These are phyloP conservation scores for Brassica nigra DNA, from an alignment of 345 rosid species.

Conservation along the genomic window DNA sequence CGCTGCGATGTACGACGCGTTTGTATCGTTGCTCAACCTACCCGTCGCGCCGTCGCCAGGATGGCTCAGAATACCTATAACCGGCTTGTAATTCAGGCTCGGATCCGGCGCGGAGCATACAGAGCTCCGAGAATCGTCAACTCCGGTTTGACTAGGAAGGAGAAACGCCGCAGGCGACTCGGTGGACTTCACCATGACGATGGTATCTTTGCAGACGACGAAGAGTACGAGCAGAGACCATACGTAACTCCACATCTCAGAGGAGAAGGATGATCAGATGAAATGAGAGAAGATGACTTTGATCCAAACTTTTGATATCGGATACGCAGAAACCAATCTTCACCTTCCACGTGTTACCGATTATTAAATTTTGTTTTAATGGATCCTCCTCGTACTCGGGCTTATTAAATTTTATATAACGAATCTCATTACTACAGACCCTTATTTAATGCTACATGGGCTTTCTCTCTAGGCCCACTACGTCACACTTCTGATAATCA, in stretches of 20 bases:
- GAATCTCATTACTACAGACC: not conserved
- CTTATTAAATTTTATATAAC: not conserved
- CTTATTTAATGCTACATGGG: not conserved
- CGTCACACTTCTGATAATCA: not conserved
- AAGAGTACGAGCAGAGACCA: conserved; percentile 10
- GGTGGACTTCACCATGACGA: not conserved
- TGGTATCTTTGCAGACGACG: not conserved
- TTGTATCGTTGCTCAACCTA: conserved; percentile 56
- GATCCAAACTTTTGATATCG: not conserved
- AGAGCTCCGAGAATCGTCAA: conserved; percentile 21
- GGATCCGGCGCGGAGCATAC: conserved; percentile 55
- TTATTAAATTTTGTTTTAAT: not conserved
- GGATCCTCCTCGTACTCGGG: not conserved
- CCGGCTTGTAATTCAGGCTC: conserved; percentile 71
- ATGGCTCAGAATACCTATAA: conserved; percentile 77
- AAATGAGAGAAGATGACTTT: not conserved
- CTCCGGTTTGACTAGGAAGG: conserved; percentile 48
- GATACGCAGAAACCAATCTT: not conserved
- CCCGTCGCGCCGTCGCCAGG: conserved; percentile 96
- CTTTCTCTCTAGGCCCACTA: not conserved
- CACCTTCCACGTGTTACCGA: conserved; percentile 17
- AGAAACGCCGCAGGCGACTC: conserved; percentile 35
- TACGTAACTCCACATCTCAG: conserved; percentile 30
- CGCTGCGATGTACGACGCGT: conserved; percentile 69
- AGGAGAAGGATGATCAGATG: not conserved